Evolutionary conservation across 352 stramenopile genomes (phyloP).

Genomic region (Porosira glacialis): DNA sequence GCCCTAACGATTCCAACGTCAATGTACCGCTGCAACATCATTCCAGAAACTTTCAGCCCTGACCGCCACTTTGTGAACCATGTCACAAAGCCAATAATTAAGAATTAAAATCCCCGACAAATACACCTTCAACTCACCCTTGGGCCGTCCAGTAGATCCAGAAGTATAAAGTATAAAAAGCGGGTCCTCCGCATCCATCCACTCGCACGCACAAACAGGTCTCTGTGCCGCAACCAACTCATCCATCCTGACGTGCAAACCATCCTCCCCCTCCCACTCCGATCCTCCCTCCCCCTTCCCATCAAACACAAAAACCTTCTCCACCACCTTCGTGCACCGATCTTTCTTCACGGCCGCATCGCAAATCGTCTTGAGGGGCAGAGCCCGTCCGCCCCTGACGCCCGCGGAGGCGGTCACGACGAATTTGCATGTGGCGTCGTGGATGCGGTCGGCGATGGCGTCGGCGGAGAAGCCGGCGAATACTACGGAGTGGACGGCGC

Average conservation of each 20-base stretch:
- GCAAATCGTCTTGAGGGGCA: conserved; percentile 94
- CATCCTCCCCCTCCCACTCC: conserved; percentile 75
- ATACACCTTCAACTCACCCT: too few species aligned
- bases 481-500: conserved; percentile 94
- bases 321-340: conserved; percentile 81
- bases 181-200: conserved; percentile 94
- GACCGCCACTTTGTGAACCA: too few species aligned
- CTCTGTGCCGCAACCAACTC: conserved; percentile 83
- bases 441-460: conserved; percentile 90
- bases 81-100: too few species aligned
- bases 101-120: too few species aligned
- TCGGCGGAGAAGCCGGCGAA: conserved; percentile 94
- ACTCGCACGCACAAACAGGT: conserved; percentile 91
- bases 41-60: too few species aligned
- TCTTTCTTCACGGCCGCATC: conserved; percentile 86
- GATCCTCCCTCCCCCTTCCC: conserved; percentile 22
- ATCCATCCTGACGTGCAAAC: conserved; percentile 93
- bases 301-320: conserved; percentile 92
- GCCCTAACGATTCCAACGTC: too few species aligned
- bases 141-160: conserved; percentile 91
- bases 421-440: conserved; percentile 87
- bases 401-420: conserved; percentile 93
- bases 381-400: conserved; percentile 86
- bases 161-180: conserved; percentile 98
- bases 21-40: too few species aligned